A percentile compares a stretch with the other conserved stretches of the same genome.
Evolutionary conservation across 495 filamentous ascomycete species (phyloP).

Genomic region (Ramalina peruviana): DNA sequence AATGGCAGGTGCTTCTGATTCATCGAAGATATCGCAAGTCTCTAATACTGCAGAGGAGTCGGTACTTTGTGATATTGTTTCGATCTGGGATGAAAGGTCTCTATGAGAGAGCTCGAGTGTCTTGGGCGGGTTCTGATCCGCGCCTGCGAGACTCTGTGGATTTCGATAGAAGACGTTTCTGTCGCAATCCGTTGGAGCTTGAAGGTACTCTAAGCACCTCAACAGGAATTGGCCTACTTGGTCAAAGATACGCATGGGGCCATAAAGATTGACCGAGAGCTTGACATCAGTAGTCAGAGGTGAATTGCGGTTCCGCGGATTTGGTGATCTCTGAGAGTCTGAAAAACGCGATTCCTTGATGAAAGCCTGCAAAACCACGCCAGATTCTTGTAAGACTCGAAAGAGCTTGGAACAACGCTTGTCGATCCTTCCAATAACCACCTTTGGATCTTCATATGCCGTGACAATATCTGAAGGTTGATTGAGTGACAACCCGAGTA

Average conservation of each 20-base stretch:
- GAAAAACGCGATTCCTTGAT: not conserved
- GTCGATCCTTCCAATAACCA: slow-evolving; percentile 2
- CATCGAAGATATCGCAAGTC: slow-evolving; percentile 9
- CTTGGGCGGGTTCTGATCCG: slow-evolving; percentile 10
- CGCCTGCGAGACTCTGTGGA: slow-evolving; percentile 26
- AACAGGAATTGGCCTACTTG: slow-evolving; percentile 22
- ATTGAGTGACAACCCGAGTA: not conserved
- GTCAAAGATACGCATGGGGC: slow-evolving; percentile 16
- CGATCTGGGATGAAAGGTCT: not conserved
- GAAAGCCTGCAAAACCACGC: not conserved
- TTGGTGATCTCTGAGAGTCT: not conserved
- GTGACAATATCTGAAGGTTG: too few relatives aligned
- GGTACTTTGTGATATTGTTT: not conserved
- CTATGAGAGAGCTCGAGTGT: slow-evolving; percentile 9
- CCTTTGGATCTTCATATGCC: too few relatives aligned
- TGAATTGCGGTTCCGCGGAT: not conserved
- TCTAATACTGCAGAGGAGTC: slow-evolving; percentile 14
- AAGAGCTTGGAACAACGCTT: not conserved
- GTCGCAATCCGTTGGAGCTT: slow-evolving; percentile 22
- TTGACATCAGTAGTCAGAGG: not conserved
- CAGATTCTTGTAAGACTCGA: not conserved
- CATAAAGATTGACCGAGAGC: slow-evolving; percentile 19
- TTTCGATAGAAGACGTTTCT: slow-evolving; percentile 26
- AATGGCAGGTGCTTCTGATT: slow-evolving; percentile 12
- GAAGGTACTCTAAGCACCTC: slow-evolving; percentile 22